Evolutionary conservation across 2,329 filamentous ascomycete species (phyloP).

Genomic region (Sarocladiaceae sp.): DNA sequence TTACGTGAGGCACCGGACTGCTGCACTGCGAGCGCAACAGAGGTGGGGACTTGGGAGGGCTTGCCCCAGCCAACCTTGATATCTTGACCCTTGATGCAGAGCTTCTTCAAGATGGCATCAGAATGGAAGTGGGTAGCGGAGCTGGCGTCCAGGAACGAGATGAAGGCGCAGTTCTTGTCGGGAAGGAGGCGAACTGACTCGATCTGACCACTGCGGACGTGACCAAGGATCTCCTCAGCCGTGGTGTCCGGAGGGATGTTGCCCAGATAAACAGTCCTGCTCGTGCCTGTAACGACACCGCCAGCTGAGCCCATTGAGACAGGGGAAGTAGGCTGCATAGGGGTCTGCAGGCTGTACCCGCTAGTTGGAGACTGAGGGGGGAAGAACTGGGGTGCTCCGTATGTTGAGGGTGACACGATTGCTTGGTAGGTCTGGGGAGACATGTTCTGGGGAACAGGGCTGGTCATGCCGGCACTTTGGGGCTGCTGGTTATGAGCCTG

Average conservation of each 20-base stretch:
- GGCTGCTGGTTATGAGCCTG: slow-evolving; percentile 52
- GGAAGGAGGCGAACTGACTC: slow-evolving; percentile 96
- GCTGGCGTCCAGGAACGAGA: slow-evolving; percentile 96
- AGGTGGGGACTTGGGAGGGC: slow-evolving; percentile 95
- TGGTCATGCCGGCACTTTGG: slow-evolving; percentile 57
- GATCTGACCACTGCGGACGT: slow-evolving; percentile 95
- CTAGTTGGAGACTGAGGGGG: slow-evolving; percentile 85
- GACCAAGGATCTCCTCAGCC: slow-evolving; percentile 92
- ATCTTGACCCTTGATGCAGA: slow-evolving; percentile 96
- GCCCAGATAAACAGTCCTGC: slow-evolving; percentile 93
- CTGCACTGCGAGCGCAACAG: slow-evolving; percentile 94
- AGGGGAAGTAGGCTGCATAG: slow-evolving; percentile 65
- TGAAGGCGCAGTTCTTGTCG: slow-evolving; percentile 99
- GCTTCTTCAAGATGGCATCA: slow-evolving; percentile 98
- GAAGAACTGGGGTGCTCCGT: slow-evolving; percentile 77
- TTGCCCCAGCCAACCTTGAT: slow-evolving; percentile 99
- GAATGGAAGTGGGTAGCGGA: slow-evolving; percentile 99
- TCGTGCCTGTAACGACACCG: slow-evolving; percentile 81
- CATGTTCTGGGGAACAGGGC: slow-evolving; percentile 72
- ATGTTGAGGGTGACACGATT: slow-evolving; percentile 80
- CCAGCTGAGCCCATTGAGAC: slow-evolving; percentile 63
- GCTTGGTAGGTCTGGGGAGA: slow-evolving; percentile 81
- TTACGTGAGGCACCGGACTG: slow-evolving; percentile 96
- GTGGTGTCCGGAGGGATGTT: slow-evolving; percentile 98
- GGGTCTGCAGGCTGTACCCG: slow-evolving; percentile 57